Base-by-base conservation (phyloP, 2,329 filamentous ascomycete genomes). In the Neonectria ditissima region DNA sequence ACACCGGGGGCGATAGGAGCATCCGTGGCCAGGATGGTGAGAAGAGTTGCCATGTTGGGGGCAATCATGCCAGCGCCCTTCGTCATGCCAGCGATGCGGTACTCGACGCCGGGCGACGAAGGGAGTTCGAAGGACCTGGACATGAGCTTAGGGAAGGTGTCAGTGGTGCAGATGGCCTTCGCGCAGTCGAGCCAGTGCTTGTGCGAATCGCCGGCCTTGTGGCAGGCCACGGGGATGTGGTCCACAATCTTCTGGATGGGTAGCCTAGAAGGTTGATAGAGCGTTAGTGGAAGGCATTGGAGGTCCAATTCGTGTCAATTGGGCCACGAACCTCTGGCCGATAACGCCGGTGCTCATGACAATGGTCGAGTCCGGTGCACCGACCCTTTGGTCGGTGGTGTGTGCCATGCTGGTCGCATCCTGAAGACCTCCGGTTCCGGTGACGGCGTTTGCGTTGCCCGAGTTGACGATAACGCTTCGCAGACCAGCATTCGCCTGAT, bases 51-150 rank as follows among this genome's bases (percentile, higher is more conserved):
- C 94, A 99, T 97, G 83, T 99, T 98, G 51, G 96, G 96, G 76
- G 97, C 94, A 78, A 99, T 97, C 96, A 99, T 99, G 75, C 96
- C 96, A 5, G 96, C 96, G 61, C 96, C 96, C 83, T 99, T 99
- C 74, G 95, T 97, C 89, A 97, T 97, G 72, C 96, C 96, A 13
- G 93, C 94, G 53, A 99, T 91, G 72, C 87, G 86, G 81, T 97
- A 99, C 77, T 91, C 89, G 53, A 88, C 83, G 18, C 84, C 84
- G 0, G 92, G 89, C 4, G 92, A 92, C 1, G 92, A 94, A 4
- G 96, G 94, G 32, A 99, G 88, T 28, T 84, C 89, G 80, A 98
- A 99, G 14, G 89, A 89, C 70, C 87, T 89, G 20, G 94, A 97
- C 72, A 95, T 85, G 68, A 99, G 90, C 82, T 99, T 99, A 63